Conservation (phyloP, 1,284 basidiomycete species). For the Boletellus deceptivus region DNA sequence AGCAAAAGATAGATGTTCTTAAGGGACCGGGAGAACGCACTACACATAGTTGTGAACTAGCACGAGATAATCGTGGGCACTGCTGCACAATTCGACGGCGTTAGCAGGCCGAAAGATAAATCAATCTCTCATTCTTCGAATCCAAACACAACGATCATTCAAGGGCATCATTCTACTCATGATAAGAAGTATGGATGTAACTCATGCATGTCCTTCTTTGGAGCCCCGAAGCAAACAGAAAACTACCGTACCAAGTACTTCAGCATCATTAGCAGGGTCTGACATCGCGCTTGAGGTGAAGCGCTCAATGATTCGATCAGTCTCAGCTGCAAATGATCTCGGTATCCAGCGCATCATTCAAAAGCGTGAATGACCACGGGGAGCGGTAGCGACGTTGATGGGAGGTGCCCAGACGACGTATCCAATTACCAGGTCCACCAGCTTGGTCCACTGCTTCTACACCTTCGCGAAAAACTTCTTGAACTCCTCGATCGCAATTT, state of each 20-base stretch:
- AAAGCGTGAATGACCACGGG: neutral
- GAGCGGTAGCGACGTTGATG: neutral
- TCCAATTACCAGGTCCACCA: neutral
- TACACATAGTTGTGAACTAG: no score
- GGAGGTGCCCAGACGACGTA: neutral
- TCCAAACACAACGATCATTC: no score
- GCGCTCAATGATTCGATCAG: neutral
- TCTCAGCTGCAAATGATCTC: neutral
- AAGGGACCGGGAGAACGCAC: no score
- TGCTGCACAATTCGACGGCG: no score
- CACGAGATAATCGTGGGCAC: no score
- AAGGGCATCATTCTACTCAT: no score
- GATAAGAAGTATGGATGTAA: no score
- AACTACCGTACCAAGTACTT: no score
- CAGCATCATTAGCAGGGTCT: neutral
- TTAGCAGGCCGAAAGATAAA: no score
- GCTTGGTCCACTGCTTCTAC: neutral
- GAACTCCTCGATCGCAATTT: neutral
- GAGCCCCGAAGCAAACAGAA: neutral
- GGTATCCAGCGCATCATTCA: neutral
- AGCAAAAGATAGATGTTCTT: no score
- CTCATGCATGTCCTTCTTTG: neutral
- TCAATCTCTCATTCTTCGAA: no score
- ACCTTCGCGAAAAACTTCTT: neutral
- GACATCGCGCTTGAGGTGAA: neutral